Evolutionary conservation across 257 asterid genomes (phyloP).

Genomic region (Ophiorrhiza pumila): DNA sequence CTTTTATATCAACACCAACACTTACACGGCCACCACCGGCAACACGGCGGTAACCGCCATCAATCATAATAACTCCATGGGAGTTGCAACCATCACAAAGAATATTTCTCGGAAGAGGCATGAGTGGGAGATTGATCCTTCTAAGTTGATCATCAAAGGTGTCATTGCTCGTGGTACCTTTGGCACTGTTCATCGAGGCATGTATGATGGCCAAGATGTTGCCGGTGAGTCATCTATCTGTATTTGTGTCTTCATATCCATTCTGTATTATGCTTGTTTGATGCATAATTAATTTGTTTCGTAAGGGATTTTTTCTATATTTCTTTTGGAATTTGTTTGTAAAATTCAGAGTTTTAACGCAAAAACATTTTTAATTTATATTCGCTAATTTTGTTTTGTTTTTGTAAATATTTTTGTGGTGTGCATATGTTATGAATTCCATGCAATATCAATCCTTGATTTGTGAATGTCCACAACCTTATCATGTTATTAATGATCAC

Average conservation of each 20-base stretch:
- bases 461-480: too few relatives aligned
- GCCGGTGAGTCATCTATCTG: constrained; percentile 56
- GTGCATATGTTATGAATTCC: too few relatives aligned
- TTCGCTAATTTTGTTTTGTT: too few relatives aligned
- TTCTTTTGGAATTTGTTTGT: too few relatives aligned
- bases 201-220: constrained; percentile 76
- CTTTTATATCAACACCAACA: constrained; percentile 23
- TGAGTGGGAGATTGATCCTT: constrained; percentile 89
- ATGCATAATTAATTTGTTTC: neutral
- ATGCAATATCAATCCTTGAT: too few relatives aligned
- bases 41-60: constrained; percentile 1
- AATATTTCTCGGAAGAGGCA: constrained; percentile 46
- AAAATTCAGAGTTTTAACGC: too few relatives aligned
- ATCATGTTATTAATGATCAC: too few relatives aligned
- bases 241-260: neutral
- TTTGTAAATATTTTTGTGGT: too few relatives aligned
- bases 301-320: neutral
- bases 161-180: constrained; percentile 87
- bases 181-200: constrained; percentile 87
- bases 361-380: too few relatives aligned
- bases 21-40: constrained; percentile 12
- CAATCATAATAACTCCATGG: constrained; percentile 5
- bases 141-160: constrained; percentile 54
- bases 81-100: constrained; percentile 19
- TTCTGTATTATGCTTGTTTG: neutral